phyloP scores from a whole-genome alignment of 768 basidiomycete genomes.

The Collybia nuda region DNA sequence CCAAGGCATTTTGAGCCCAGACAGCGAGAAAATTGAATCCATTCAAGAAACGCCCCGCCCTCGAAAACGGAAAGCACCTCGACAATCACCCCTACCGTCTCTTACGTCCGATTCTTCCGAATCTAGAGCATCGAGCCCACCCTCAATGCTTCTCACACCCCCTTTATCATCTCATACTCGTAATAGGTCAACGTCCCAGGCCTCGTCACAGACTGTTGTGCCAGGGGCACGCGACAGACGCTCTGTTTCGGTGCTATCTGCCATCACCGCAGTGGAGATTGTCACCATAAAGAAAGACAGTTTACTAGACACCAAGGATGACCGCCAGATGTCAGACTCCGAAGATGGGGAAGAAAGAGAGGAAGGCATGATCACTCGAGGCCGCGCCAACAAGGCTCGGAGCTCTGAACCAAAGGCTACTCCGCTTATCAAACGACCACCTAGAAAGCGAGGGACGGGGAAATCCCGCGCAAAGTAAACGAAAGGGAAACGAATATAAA shows the following conservation, averaged over 20 bases:
- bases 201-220: constrained; percentile 34
- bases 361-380: constrained; percentile 38
- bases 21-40: neutral
- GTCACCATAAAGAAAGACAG: constrained; percentile 4
- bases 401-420: constrained; percentile 2
- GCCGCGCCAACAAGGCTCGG: constrained; percentile 24
- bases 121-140: constrained; percentile 7
- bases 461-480: constrained; percentile 1
- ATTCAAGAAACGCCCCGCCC: neutral
- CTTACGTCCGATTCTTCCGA: constrained; percentile 11
- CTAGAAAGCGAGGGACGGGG: neutral
- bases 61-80: neutral
- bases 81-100: constrained; percentile 3
- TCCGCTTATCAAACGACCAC: neutral
- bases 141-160: constrained; percentile 10
- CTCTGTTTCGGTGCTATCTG: constrained; percentile 38
- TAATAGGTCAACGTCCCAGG: constrained; percentile 37
- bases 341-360: constrained; percentile 20
- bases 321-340: constrained; percentile 1
- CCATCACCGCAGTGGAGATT: constrained; percentile 33
- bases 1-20: too few species aligned
- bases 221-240: constrained; percentile 23
- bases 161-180: constrained; percentile 26
- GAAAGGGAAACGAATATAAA: neutral
- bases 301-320: constrained; percentile 20